These are phyloP conservation scores for Hyparrhenia diplandra DNA, from an alignment of 176 grass and related monocot genomes.

Conservation along the genomic window DNA sequence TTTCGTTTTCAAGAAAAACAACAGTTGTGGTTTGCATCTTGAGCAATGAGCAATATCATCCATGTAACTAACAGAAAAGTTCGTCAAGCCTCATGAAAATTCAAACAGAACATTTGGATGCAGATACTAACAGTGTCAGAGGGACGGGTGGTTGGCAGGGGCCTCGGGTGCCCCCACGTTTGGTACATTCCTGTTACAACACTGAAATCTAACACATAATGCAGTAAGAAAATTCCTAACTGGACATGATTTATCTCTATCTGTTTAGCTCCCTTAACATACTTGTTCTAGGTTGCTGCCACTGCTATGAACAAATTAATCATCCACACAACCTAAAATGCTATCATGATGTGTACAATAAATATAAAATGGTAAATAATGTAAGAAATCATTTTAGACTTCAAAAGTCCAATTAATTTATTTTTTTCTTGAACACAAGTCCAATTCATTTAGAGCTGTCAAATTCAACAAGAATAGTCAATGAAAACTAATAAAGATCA, in stretches of 20 bases:
- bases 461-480: neutral
- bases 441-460: neutral
- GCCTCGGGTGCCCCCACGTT: neutral
- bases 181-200: neutral
- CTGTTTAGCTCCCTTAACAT: neutral
- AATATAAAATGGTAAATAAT: neutral
- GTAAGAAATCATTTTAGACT: neutral
- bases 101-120: neutral
- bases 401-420: neutral
- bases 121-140: neutral
- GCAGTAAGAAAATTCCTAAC: neutral
- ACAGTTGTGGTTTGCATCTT: conserved; percentile 1
- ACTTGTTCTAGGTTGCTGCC: neutral
- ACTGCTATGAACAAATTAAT: neutral
- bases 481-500: conserved; percentile 20
- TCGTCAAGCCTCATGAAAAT: neutral
- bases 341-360: neutral
- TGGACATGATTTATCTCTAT: neutral
- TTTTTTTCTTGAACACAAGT: neutral
- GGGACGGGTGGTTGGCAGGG: neutral
- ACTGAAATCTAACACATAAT: neutral
- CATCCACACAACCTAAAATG: neutral
- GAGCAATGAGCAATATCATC: neutral
- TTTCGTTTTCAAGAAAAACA: neutral
- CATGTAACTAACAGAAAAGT: neutral